Conservation (phyloP, 345 rosid genomes). For the Passiflora organensis region DNA sequence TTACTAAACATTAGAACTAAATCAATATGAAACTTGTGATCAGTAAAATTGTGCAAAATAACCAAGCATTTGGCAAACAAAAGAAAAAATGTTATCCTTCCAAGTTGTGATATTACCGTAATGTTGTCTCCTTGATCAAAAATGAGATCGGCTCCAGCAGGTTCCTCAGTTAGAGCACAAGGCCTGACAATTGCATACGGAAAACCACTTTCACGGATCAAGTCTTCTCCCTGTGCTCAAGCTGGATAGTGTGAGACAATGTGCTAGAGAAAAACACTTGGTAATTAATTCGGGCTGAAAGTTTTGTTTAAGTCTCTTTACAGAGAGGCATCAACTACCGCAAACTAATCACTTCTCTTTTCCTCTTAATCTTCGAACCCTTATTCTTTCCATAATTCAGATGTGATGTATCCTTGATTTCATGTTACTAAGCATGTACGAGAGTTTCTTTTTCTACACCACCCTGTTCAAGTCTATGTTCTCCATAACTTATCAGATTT, state of each 20-base stretch:
- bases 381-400: background rate
- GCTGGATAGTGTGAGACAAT: background rate
- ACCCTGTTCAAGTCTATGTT: background rate
- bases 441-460: too few species aligned
- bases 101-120: constrained; percentile 38
- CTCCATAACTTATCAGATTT: background rate
- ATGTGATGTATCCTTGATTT: background rate
- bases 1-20: background rate
- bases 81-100: background rate
- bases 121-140: constrained; percentile 94
- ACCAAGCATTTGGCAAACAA: background rate
- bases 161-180: constrained; percentile 91
- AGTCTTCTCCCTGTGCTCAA: constrained; percentile 68
- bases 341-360: background rate
- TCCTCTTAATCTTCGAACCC: background rate
- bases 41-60: background rate
- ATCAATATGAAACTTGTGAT: background rate
- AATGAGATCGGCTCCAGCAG: constrained; percentile 92
- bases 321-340: background rate
- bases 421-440: background rate
- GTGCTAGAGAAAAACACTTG: background rate
- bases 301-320: background rate
- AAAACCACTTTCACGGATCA: constrained; percentile 79
- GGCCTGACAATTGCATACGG: constrained; percentile 87
- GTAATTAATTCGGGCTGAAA: background rate